Conservation (phyloP, 495 filamentous ascomycete species). For the Aspergillus affinis region DNA sequence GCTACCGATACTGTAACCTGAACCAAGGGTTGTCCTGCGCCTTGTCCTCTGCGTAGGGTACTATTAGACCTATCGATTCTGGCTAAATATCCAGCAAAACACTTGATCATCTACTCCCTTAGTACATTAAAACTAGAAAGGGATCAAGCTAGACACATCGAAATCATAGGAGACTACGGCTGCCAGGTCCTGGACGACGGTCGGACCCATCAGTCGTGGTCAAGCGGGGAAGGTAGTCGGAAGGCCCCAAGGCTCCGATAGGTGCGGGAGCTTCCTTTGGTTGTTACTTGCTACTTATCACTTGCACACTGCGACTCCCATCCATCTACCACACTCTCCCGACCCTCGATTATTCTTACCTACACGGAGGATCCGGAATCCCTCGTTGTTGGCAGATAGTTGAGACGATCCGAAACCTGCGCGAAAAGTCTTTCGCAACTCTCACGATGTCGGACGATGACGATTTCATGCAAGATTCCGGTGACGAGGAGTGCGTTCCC, state of each 20-base stretch:
- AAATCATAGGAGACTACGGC: too few relatives aligned
- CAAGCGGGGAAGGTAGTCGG: constrained; percentile 15
- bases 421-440: background rate
- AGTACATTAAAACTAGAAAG: too few relatives aligned
- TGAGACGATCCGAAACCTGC: background rate
- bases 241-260: constrained; percentile 19
- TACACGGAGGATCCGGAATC: background rate
- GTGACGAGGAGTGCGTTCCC: constrained; percentile 67
- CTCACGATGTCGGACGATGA: constrained; percentile 86
- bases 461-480: constrained; percentile 99
- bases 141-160: too few relatives aligned
- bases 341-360: background rate
- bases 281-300: background rate
- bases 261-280: constrained; percentile 14
- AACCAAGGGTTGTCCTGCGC: too few relatives aligned
- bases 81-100: too few relatives aligned
- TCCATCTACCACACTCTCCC: constrained; percentile 1
- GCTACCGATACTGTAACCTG: too few relatives aligned
- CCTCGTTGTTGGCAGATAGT: background rate
- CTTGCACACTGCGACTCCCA: background rate
- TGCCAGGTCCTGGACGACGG: background rate
- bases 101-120: too few relatives aligned
- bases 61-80: too few relatives aligned
- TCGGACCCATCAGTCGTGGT: constrained; percentile 7
- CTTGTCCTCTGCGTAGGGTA: too few relatives aligned